Percentiles rank a stretch among this genome's conserved stretches.
These are phyloP conservation scores for Trematosphaeria pertusa DNA, from an alignment of 2,329 filamentous ascomycete genomes.

Conservation along the genomic window DNA sequence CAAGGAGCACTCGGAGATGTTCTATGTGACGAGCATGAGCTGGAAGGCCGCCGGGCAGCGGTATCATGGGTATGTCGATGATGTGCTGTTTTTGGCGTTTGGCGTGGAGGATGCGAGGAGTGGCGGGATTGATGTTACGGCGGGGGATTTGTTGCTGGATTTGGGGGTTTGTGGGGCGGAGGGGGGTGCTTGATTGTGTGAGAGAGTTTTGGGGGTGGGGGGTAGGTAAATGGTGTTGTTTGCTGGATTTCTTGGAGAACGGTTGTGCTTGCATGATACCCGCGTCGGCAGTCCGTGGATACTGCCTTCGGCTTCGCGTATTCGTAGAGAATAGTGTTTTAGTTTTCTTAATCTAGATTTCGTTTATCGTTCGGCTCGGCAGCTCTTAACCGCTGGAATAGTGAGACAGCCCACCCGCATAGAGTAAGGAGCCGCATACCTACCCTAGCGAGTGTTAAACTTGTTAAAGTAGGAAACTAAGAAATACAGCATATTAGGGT, in stretches of 20 bases:
- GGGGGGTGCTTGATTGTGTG: not conserved
- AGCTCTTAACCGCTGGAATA: too few species aligned
- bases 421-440: too few species aligned
- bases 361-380: too few species aligned
- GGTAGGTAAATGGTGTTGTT: not conserved
- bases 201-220: not conserved
- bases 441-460: too few species aligned
- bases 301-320: too few species aligned
- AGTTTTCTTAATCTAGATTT: too few species aligned
- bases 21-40: conserved; percentile 64
- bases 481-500: too few species aligned
- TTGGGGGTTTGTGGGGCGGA: conserved; percentile 46
- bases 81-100: conserved; percentile 62
- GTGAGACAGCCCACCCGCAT: too few species aligned
- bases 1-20: conserved; percentile 57
- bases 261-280: too few species aligned
- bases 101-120: conserved; percentile 62
- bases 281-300: too few species aligned
- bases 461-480: too few species aligned
- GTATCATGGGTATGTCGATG: conserved; percentile 65
- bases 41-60: conserved; percentile 58
- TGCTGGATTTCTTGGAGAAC: not conserved
- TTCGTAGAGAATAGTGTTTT: too few species aligned
- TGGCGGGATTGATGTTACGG: conserved; percentile 60
- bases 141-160: conserved; percentile 57